Conservation (phyloP, 257 asterid genomes). For the Ajuga chamaepitys region DNA sequence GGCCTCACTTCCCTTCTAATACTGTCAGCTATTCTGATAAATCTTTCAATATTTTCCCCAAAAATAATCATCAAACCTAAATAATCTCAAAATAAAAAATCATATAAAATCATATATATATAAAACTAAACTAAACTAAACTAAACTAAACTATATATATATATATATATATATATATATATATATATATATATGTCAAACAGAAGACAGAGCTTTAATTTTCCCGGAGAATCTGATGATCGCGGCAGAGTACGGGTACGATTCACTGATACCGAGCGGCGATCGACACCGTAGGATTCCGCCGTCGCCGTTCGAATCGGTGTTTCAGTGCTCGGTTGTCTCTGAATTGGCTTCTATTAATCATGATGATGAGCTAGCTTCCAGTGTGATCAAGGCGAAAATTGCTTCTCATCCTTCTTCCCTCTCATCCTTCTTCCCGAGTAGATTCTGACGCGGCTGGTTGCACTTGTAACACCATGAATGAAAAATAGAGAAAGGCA, state of each 20-base stretch:
- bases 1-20: too few relatives aligned
- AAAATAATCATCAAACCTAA: not conserved
- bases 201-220: conserved; percentile 27
- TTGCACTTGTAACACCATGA: too few relatives aligned
- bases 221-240: conserved; percentile 30
- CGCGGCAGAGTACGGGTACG: conserved; percentile 29
- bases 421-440: too few relatives aligned
- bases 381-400: conserved; percentile 26
- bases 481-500: too few relatives aligned
- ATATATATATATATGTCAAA: not conserved
- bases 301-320: conserved; percentile 21
- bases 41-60: not conserved
- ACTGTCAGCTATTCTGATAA: conserved; percentile 10
- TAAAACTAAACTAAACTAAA: too few relatives aligned
- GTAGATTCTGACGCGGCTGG: too few relatives aligned
- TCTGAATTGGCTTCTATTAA: conserved; percentile 20
- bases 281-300: too few relatives aligned
- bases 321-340: conserved; percentile 23
- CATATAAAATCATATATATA: too few relatives aligned
- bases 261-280: too few relatives aligned
- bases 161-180: too few relatives aligned
- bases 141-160: too few relatives aligned
- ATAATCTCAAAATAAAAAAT: too few relatives aligned
- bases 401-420: conserved; percentile 58
- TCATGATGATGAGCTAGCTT: conserved; percentile 8